A percentile compares a stretch with the other conserved stretches of the same genome.
Evolutionary conservation across 73 alveolate species (phyloP).

Genomic region (Tetrahymena elliotti): DNA sequence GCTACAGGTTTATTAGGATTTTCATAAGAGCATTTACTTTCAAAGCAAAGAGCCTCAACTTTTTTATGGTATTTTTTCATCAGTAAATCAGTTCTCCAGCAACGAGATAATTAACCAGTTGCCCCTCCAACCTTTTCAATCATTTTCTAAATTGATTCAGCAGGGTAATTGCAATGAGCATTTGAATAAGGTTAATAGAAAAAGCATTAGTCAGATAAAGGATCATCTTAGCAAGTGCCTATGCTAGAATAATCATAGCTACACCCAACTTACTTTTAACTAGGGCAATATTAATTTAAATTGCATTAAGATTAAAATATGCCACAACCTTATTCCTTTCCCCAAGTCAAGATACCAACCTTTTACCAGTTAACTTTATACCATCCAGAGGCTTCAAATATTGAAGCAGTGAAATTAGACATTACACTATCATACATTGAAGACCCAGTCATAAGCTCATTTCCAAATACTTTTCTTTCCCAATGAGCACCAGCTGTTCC

Average conservation of each 20-base stretch:
- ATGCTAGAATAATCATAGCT: slow-evolving; percentile 16
- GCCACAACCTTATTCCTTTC: slow-evolving; percentile 15
- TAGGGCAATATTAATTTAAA: neutral
- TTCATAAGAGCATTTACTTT: neutral
- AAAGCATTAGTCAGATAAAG: slow-evolving; percentile 1
- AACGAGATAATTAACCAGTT: neutral
- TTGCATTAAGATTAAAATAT: slow-evolving; percentile 2
- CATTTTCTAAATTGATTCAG: neutral
- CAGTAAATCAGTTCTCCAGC: slow-evolving; percentile 5
- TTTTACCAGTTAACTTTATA: slow-evolving; percentile 1
- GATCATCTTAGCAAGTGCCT: slow-evolving; percentile 13
- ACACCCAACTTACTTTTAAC: neutral
- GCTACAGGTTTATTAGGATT: neutral
- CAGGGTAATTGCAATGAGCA: slow-evolving; percentile 9
- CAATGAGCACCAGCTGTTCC: slow-evolving; percentile 43
- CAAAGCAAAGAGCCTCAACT: neutral
- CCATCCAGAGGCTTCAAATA: slow-evolving; percentile 37
- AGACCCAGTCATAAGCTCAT: slow-evolving; percentile 33
- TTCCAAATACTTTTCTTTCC: slow-evolving; percentile 35
- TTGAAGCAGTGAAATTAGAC: slow-evolving; percentile 1
- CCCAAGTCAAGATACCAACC: slow-evolving; percentile 36
- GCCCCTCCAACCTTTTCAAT: slow-evolving; percentile 12
- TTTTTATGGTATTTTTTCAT: neutral
- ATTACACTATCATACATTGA: neutral
- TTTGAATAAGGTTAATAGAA: slow-evolving; percentile 14